Conservation (phyloP, 1,284 basidiomycete species). For the Caloboletus firmus region DNA sequence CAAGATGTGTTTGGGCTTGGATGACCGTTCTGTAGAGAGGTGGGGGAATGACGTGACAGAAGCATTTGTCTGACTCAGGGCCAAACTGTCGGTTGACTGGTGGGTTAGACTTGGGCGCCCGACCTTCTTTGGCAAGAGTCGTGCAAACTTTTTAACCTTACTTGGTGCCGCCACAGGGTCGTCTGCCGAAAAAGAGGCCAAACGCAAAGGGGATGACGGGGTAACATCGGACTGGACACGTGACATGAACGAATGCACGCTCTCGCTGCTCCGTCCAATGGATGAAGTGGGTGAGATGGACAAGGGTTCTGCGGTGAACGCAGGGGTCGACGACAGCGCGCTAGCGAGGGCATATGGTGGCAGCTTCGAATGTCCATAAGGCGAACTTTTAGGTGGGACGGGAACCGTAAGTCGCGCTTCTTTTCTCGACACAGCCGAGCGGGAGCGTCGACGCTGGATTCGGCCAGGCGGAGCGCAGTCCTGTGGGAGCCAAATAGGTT, state of each 20-base stretch:
- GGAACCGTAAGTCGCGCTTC: slow-evolving; percentile 31
- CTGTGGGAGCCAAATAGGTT: slow-evolving; percentile 9
- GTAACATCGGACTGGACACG: slow-evolving; percentile 26
- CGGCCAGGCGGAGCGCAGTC: slow-evolving; percentile 8
- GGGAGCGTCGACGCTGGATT: slow-evolving; percentile 35
- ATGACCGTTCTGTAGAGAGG: slow-evolving; percentile 25
- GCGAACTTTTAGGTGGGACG: slow-evolving; percentile 30
- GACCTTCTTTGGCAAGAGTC: slow-evolving; percentile 34
- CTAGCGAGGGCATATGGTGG: slow-evolving; percentile 29
- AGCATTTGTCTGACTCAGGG: slow-evolving; percentile 24
- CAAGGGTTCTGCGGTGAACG: slow-evolving; percentile 32
- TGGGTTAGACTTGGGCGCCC: slow-evolving; percentile 32
- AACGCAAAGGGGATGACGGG: slow-evolving; percentile 32
- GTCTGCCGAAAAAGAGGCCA: slow-evolving; percentile 30
- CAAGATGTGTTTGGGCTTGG: slow-evolving; percentile 28
- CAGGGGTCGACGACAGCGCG: slow-evolving; percentile 31
- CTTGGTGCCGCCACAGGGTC: slow-evolving; percentile 16
- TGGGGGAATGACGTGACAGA: slow-evolving; percentile 33
- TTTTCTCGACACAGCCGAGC: slow-evolving; percentile 34
- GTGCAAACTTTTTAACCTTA: slow-evolving; percentile 32
- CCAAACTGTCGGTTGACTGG: slow-evolving; percentile 30
- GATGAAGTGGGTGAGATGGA: slow-evolving; percentile 32
- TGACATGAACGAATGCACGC: slow-evolving; percentile 25
- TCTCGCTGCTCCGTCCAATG: slow-evolving; percentile 28
- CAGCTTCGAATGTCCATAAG: slow-evolving; percentile 33